Conservation (phyloP, 106 monocot species). For the Dioscorea alata region DNA sequence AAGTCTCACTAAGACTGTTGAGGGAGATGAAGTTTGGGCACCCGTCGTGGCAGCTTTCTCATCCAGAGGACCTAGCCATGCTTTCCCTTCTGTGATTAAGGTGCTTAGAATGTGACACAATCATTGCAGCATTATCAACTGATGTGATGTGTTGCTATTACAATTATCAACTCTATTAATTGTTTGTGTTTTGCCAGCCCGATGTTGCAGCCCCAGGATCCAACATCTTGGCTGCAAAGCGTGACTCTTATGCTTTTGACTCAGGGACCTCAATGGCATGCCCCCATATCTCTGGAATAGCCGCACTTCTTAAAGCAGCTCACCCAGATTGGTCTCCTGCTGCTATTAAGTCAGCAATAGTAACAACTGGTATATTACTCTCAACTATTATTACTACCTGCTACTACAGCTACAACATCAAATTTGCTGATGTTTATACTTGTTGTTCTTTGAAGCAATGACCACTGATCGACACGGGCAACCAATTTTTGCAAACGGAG, state of each 20-base stretch:
- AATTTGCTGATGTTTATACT: not conserved
- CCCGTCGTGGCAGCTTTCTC: not conserved
- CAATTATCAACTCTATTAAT: too few species aligned
- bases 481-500: not conserved
- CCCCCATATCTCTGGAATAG: not conserved
- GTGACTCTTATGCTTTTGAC: not conserved
- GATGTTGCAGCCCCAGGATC: constrained; percentile 6
- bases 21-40: not conserved
- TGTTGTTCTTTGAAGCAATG: not conserved
- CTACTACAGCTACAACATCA: not conserved
- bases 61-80: not conserved
- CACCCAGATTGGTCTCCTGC: constrained; percentile 5
- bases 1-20: not conserved
- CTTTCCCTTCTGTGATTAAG: not conserved
- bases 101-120: not conserved
- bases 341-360: constrained; percentile 2
- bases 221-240: not conserved
- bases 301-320: not conserved
- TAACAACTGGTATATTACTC: not conserved
- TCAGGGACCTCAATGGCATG: not conserved
- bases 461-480: not conserved
- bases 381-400: not conserved
- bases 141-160: too few species aligned
- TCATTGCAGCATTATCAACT: too few species aligned
- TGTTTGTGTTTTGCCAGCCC: not conserved